Conservation (phyloP, 257 asterid species). For the Solanum pinnatisectum region DNA sequence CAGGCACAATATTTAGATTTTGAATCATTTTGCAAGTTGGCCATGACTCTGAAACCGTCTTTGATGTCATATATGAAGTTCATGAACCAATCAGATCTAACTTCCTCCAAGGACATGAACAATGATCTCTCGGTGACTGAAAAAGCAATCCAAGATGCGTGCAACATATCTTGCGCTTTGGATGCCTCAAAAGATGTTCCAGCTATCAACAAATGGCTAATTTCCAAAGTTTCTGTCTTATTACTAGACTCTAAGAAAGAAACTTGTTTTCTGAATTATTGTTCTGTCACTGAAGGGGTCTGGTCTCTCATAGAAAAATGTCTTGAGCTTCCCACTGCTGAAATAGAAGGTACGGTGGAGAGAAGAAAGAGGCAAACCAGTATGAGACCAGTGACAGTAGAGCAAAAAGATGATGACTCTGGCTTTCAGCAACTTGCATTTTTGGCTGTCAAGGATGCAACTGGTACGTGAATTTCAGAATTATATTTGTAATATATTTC, state of each 20-base stretch:
- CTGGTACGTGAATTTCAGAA: conserved; percentile 23
- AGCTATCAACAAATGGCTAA: conserved; percentile 24
- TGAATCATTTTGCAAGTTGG: conserved; percentile 40
- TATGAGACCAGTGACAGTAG: not conserved
- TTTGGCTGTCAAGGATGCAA: conserved; percentile 33
- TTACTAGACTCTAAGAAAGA: conserved; percentile 41
- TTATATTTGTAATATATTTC: not conserved
- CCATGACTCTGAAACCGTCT: conserved; percentile 24
- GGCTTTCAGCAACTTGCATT: conserved; percentile 33
- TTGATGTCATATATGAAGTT: conserved; percentile 33
- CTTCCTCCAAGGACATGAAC: conserved; percentile 10
- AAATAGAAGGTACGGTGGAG: conserved; percentile 1
- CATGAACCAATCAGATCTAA: not conserved
- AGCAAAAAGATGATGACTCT: conserved; percentile 8
- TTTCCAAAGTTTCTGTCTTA: conserved; percentile 50
- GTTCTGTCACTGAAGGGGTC: conserved; percentile 40
- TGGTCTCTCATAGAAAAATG: conserved; percentile 58
- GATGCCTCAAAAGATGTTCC: conserved; percentile 34
- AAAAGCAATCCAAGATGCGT: conserved; percentile 51
- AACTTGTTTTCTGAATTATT: conserved; percentile 33
- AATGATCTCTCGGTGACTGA: conserved; percentile 42
- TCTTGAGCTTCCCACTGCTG: conserved; percentile 4
- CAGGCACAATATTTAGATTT: conserved; percentile 27
- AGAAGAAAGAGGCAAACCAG: conserved; percentile 25
- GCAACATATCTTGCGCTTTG: conserved; percentile 37